phyloP scores from a whole-genome alignment of 305 asterid genomes.

The Caryopteris hybrid region DNA sequence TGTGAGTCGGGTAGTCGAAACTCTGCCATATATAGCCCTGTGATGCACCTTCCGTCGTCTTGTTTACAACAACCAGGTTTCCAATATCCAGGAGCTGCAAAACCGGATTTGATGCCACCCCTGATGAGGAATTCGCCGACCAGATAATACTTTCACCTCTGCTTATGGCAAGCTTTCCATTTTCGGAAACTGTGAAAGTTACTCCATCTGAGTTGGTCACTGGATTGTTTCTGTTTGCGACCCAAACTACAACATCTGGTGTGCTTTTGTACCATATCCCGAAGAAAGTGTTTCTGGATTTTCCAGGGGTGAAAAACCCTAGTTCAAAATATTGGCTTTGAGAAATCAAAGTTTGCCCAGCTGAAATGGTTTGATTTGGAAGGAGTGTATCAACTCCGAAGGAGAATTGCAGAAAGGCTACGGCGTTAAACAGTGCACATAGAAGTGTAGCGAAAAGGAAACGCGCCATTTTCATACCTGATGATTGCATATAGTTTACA shows the following conservation, averaged over 20 bases:
- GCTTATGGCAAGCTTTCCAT: constrained; percentile 21
- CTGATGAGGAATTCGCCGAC: constrained; percentile 22
- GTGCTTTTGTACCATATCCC: constrained; percentile 36
- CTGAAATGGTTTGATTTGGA: constrained; percentile 10
- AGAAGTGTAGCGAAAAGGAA: not conserved
- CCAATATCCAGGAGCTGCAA: constrained; percentile 28
- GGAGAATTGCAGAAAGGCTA: not conserved
- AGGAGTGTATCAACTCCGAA: not conserved
- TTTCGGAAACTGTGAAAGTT: not conserved
- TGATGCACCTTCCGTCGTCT: not conserved
- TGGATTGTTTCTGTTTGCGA: constrained; percentile 27
- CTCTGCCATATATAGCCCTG: constrained; percentile 26
- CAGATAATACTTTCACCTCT: constrained; percentile 18
- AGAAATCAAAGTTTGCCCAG: constrained; percentile 22
- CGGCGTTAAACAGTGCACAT: not conserved
- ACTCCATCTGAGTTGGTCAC: not conserved
- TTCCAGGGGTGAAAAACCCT: constrained; percentile 34
- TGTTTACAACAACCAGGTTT: constrained; percentile 25
- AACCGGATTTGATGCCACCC: constrained; percentile 9
- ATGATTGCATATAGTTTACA: too few species aligned
- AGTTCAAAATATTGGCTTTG: constrained; percentile 19
- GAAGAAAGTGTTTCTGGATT: constrained; percentile 5
- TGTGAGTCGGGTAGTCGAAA: constrained; percentile 30
- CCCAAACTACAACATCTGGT: constrained; percentile 29
- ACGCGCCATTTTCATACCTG: not conserved